Evolutionary conservation across 495 filamentous ascomycete species (phyloP), one percentile per base, ranked within the genome.

Genomic region (Aspergillus leporis): DNA sequence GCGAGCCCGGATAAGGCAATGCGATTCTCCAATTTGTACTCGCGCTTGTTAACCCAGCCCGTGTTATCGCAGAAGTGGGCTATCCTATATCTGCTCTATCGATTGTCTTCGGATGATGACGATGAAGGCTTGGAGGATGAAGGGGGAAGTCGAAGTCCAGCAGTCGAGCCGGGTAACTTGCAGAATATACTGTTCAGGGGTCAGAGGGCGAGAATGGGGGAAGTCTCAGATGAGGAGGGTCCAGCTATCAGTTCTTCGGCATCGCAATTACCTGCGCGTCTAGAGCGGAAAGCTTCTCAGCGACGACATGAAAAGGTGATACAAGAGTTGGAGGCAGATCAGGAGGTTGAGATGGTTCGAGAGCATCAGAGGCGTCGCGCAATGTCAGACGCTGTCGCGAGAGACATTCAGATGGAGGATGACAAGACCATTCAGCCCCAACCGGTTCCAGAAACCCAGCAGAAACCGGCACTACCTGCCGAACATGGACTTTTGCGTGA

Each of bases 31-130:
- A 91, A 94, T 68, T 81, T 98, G 49, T 96, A 93, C 75, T 89
- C 90, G 38, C 83, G 89, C 40, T 83, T 99, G 23, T 78, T 97
- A 19, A 89, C 92, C 25, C 87, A 95, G 63, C 93, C 93, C 4
- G 93, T 98, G 2, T 79, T 99, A 31, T 87, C 87, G 64, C 89
- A 96, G 71, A 99, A 98, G 83, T 97, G 93, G 92, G 92, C 89
- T 3, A 96, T 97, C 61, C 79, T 99, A 6, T 92, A 93, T 68
- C 82, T 99, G 45, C 85, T 99, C 21, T 88, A 92, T 66, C 88
- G 89, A 62, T 80, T 98, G 43, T 85, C 89, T 60, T 85, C 87
- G 28, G 69, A 75, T 18, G 71, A 73, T 6, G 13, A 52, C 9
- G 65, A 69, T 23, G 65, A 52, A 4, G 43, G 59, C 32, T 32